A percentile compares a stretch with the other conserved stretches of the same genome.
Conservation (phyloP, 2,329 filamentous ascomycete species). For the Fusarium algeriense region DNA sequence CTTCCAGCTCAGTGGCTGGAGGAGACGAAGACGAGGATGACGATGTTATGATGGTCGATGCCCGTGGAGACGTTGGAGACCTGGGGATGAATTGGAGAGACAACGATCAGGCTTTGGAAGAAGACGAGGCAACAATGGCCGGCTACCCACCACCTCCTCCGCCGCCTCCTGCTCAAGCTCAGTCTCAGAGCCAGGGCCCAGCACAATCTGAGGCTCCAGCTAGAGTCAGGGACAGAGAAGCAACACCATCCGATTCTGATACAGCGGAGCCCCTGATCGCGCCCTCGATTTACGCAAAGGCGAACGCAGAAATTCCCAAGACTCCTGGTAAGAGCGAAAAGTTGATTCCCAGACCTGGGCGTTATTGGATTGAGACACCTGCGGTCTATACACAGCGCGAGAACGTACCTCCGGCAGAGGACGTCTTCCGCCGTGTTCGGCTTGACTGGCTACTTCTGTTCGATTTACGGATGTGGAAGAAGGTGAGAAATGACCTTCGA, state of each 20-base stretch:
- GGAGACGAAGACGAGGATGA: constrained; percentile 64
- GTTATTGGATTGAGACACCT: constrained; percentile 90
- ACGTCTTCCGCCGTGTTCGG: constrained; percentile 88
- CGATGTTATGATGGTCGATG: constrained; percentile 70
- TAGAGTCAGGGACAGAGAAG: constrained; percentile 65
- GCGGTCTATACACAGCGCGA: constrained; percentile 73
- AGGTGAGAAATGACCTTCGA: constrained; percentile 87
- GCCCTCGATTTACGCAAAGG: constrained; percentile 71
- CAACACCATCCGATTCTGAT: constrained; percentile 79
- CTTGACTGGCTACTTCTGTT: constrained; percentile 96
- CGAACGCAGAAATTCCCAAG: constrained; percentile 80
- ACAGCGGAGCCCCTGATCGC: constrained; percentile 74
- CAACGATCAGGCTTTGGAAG: constrained; percentile 76
- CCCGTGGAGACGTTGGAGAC: constrained; percentile 60
- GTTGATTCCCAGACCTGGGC: constrained; percentile 72
- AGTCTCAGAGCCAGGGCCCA: constrained; percentile 60
- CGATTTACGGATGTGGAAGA: constrained; percentile 97
- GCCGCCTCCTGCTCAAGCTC: constrained; percentile 62
- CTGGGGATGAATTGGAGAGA: constrained; percentile 64
- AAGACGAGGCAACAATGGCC: constrained; percentile 81
- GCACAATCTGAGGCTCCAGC: constrained; percentile 57
- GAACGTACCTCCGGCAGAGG: constrained; percentile 79
- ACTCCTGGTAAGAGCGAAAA: constrained; percentile 74
- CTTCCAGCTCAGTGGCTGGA: constrained; percentile 51
- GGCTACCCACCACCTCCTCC: constrained; percentile 75